Evolutionary conservation across 768 basidiomycete genomes (phyloP).

Genomic region (Calocybe cyanea): DNA sequence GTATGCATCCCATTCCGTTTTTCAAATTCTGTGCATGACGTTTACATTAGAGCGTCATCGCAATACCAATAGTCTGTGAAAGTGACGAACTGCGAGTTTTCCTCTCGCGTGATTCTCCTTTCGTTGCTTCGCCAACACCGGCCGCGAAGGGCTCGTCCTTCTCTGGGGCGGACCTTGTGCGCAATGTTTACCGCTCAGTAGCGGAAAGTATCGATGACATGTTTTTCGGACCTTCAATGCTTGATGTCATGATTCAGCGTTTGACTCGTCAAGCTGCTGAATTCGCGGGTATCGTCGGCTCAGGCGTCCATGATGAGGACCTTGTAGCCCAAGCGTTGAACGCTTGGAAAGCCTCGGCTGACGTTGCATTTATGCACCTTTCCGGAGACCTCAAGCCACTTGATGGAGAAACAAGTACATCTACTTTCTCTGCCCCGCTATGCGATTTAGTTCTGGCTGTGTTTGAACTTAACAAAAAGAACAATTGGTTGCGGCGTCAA

Average conservation of each 20-base stretch:
- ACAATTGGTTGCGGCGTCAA: constrained; percentile 94
- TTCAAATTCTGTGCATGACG: neutral
- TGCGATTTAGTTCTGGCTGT: constrained; percentile 91
- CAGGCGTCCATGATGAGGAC: constrained; percentile 79
- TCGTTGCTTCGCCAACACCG: constrained; percentile 55
- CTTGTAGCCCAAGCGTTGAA: constrained; percentile 77
- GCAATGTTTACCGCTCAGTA: constrained; percentile 86
- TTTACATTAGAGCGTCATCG: constrained; percentile 59
- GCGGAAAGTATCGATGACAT: constrained; percentile 96
- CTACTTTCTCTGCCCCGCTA: constrained; percentile 89
- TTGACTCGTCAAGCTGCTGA: constrained; percentile 88
- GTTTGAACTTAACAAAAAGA: constrained; percentile 93
- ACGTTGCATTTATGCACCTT: constrained; percentile 69
- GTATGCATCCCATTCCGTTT: constrained; percentile 36
- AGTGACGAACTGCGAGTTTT: constrained; percentile 81
- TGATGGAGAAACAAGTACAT: constrained; percentile 85
- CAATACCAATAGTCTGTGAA: constrained; percentile 73
- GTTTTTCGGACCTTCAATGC: constrained; percentile 93
- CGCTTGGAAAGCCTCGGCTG: constrained; percentile 57
- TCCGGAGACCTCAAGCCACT: constrained; percentile 76
- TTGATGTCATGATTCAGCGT: constrained; percentile 91
- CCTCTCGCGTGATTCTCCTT: constrained; percentile 84
- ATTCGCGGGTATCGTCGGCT: constrained; percentile 78
- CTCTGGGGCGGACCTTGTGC: constrained; percentile 74
- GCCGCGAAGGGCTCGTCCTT: constrained; percentile 44